Evolutionary conservation across 2,329 filamentous ascomycete species (phyloP).

Genomic region (Graphilbum ipis-grandicollis): DNA sequence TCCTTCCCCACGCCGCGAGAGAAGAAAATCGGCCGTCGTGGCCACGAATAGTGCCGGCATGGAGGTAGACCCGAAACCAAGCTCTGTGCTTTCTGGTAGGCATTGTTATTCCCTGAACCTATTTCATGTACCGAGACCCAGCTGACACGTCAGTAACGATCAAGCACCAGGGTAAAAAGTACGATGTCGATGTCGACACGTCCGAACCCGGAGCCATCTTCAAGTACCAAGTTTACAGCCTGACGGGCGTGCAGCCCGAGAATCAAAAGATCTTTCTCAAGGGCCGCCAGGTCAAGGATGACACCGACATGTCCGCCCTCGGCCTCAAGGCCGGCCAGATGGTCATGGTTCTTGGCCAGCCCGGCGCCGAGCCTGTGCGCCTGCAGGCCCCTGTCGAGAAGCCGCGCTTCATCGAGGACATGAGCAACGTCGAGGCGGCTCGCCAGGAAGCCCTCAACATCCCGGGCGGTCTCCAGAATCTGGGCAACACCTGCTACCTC

Average conservation of each 20-base stretch:
- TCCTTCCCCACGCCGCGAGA: no score
- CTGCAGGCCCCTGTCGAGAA: conserved; percentile 61
- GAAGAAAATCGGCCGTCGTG: not conserved
- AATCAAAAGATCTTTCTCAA: conserved; percentile 94
- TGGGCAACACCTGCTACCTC: conserved; percentile 96
- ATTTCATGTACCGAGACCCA: not conserved
- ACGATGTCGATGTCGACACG: conserved; percentile 83
- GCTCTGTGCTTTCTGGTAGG: conserved; percentile 1
- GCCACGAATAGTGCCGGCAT: not conserved
- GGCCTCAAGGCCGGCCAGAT: conserved; percentile 71
- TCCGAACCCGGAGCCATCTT: conserved; percentile 76
- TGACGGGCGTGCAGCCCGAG: conserved; percentile 90
- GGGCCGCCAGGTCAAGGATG: conserved; percentile 88
- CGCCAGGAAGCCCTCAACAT: conserved; percentile 59
- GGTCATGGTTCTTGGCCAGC: conserved; percentile 95
- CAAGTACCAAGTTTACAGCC: conserved; percentile 87
- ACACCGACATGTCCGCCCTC: conserved; percentile 69
- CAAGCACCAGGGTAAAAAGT: conserved; percentile 89
- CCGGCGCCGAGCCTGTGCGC: conserved; percentile 43
- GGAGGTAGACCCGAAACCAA: conserved; percentile 1
- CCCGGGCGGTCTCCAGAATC: conserved; percentile 75
- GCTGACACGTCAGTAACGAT: conserved; percentile 24
- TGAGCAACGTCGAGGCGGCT: conserved; percentile 87
- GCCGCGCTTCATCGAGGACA: conserved; percentile 86
- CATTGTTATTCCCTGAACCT: not conserved